Base-by-base conservation (phyloP, 1,139 yeast species). In the Meyerozyma smithsonii region DNA sequence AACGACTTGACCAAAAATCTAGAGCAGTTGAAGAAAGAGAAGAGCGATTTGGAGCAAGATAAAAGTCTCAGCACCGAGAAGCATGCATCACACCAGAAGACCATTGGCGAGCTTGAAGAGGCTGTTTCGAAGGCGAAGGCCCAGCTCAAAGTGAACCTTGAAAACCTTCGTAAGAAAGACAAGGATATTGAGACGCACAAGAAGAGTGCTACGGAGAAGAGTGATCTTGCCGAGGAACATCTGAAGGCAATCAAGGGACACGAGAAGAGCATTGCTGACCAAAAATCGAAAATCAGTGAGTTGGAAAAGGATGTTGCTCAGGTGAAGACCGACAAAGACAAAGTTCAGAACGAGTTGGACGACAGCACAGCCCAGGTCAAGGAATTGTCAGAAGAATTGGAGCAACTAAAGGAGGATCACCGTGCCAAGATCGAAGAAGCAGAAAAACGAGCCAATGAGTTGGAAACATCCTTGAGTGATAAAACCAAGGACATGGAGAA, bases 401-500 rank as follows among this genome's bases (percentile, higher is more conserved):
- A 5, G 15, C 17, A n/a, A 15, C 11, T 3, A 18, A 30, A 15
- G 23, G 16, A 40, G 37, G 30, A 38, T 25, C 5, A 21, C 42
- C 11, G 44, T 41, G n/a, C 42, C 45, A 26, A 33, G 24, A 8
- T 36, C 32, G 20, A 32, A 40, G 5, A 47, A 5, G 44, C 44
- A n/a, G 44, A 44, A 11, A 17, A 17, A 10, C 37, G 44, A 32
- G 47, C 50, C 12, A 12, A 23, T 1, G 39, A 20, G 3, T 47
- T 50, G 15, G 47, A 54, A 32, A 33, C 38, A 2, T 61, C 62
- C 5, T 49, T 66, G 37, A 48, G 47, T 12, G 55, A 52, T 12
- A 77, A 70, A 44, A 51, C 52, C 0, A 49, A 60, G 37, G 81
- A 71, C 36, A 68, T 78, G 40, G 81, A 77, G 42, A 65, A 61